Evolutionary conservation across 352 stramenopile species (phyloP).

Genomic region (Lagenidium giganteum): DNA sequence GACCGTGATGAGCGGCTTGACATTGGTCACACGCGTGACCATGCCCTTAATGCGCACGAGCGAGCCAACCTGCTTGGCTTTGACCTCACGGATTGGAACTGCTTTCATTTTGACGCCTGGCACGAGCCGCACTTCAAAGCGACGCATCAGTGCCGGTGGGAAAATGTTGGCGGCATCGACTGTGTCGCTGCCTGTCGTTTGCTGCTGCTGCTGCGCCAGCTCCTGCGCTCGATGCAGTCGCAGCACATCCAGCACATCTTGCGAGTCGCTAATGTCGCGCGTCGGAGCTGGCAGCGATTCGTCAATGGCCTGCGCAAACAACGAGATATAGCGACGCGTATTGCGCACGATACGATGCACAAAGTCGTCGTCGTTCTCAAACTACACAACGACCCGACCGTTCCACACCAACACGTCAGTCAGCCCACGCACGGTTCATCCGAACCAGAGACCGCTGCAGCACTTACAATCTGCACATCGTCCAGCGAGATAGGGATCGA

Average conservation of each 20-base stretch:
- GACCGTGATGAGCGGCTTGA: conserved; percentile 94
- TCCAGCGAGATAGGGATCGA: conserved; percentile 65
- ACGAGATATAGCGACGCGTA: conserved; percentile 73
- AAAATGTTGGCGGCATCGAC: conserved; percentile 57
- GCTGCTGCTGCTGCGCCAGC: conserved; percentile 27
- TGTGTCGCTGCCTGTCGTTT: conserved; percentile 16
- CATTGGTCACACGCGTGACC: conserved; percentile 94
- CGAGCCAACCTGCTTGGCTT: conserved; percentile 89
- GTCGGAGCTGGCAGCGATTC: conserved; percentile 69
- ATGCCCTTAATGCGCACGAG: conserved; percentile 95
- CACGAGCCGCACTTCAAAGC: conserved; percentile 69
- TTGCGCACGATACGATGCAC: conserved; percentile 74
- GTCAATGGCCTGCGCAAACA: conserved; percentile 81
- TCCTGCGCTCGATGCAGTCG: conserved; percentile 58
- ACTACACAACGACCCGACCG: conserved; percentile 19
- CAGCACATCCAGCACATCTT: conserved; percentile 76
- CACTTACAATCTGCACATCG: conserved; percentile 52
- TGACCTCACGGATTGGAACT: conserved; percentile 87
- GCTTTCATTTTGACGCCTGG: conserved; percentile 68
- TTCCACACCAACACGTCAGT: neutral
- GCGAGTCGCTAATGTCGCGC: conserved; percentile 56
- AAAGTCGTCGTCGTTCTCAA: conserved; percentile 66
- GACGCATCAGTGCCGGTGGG: conserved; percentile 84
- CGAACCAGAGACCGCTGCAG: neutral
- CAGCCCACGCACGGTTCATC: neutral